phyloP scores from a whole-genome alignment of 306 rosid species.

The Mimosa bimucronata region DNA sequence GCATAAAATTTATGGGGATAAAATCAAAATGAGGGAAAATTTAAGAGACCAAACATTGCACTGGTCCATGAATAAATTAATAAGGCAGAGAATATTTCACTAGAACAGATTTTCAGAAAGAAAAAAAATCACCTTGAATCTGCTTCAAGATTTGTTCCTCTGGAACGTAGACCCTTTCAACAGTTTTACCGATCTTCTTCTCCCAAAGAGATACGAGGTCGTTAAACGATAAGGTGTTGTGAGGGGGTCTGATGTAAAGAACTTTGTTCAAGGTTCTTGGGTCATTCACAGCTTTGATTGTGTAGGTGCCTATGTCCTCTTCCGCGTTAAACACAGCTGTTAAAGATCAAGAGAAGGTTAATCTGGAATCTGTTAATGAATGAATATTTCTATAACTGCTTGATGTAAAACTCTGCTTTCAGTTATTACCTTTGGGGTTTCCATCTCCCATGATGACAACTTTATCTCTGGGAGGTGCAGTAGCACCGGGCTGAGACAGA shows the following conservation, averaged over 20 bases:
- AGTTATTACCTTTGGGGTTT: slow-evolving; percentile 49
- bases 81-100: not conserved
- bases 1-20: no score
- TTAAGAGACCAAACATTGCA: no score
- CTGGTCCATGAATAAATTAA: no score
- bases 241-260: slow-evolving; percentile 48
- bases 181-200: slow-evolving; percentile 51
- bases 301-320: slow-evolving; percentile 51
- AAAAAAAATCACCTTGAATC: slow-evolving; percentile 44
- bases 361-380: not conserved
- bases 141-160: slow-evolving; percentile 46
- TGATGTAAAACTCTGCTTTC: not conserved
- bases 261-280: slow-evolving; percentile 63
- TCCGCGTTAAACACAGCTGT: slow-evolving; percentile 49
- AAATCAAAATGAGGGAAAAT: no score
- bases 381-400: not conserved
- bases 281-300: slow-evolving; percentile 58
- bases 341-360: slow-evolving; percentile 17
- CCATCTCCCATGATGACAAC: slow-evolving; percentile 56
- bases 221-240: slow-evolving; percentile 46
- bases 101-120: not conserved
- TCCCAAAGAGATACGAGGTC: slow-evolving; percentile 63
- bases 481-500: slow-evolving; percentile 39
- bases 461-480: slow-evolving; percentile 50
- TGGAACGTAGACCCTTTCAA: slow-evolving; percentile 47